These are phyloP conservation scores for Megacollybia marginata DNA, from an alignment of 768 basidiomycete genomes.

Conservation along the genomic window DNA sequence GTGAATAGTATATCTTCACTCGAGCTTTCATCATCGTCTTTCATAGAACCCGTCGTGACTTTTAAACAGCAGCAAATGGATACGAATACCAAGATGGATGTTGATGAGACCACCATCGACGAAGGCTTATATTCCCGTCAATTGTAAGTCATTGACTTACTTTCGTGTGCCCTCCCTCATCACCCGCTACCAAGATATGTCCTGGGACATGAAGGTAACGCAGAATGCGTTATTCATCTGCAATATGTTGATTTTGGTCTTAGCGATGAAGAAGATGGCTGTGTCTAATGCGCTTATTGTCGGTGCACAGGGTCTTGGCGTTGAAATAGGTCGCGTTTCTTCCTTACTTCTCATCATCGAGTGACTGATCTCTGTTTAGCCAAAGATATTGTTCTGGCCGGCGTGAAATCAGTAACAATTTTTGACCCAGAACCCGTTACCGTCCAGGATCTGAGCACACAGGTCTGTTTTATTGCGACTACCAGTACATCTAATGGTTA, in stretches of 20 bases:
- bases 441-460: constrained; percentile 87
- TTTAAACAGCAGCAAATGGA: not conserved
- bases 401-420: constrained; percentile 94
- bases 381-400: constrained; percentile 91
- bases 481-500: constrained; percentile 1
- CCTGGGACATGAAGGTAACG: constrained; percentile 87
- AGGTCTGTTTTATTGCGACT: constrained; percentile 38
- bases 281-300: constrained; percentile 90
- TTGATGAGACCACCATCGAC: constrained; percentile 84
- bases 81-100: constrained; percentile 55
- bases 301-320: constrained; percentile 86
- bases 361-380: constrained; percentile 37
- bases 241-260: not conserved
- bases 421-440: constrained; percentile 88
- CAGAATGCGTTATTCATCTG: too few species aligned
- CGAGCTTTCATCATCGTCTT: too few species aligned
- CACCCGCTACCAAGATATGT: constrained; percentile 60
- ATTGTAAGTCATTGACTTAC: constrained; percentile 47
- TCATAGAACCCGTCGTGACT: too few species aligned
- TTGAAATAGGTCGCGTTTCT: constrained; percentile 70
- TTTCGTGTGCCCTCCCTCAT: constrained; percentile 1
- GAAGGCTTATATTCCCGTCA: constrained; percentile 93
- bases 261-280: constrained; percentile 99
- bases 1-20: too few species aligned
- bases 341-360: constrained; percentile 1